phyloP scores from a whole-genome alignment of 108 stramenopile species.

The Schizochytrium sp. region DNA sequence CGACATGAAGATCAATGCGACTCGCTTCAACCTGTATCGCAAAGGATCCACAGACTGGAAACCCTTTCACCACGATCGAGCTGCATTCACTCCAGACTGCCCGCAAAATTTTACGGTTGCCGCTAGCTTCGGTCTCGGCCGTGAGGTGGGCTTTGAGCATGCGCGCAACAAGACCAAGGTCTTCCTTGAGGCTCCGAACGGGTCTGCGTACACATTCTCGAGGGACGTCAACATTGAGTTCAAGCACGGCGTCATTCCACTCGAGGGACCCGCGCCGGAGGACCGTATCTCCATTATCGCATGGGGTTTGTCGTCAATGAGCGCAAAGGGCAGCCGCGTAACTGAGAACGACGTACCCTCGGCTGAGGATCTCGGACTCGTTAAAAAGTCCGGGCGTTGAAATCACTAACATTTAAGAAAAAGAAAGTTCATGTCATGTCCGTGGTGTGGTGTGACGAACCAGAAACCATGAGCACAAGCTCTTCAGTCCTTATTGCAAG shows the following conservation, averaged over 20 bases:
- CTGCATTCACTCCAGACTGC: not conserved
- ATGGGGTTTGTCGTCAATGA: not conserved
- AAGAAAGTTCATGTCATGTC: not conserved
- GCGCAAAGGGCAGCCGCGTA: not conserved
- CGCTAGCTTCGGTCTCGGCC: not conserved
- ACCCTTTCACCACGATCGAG: not conserved
- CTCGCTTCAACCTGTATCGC: not conserved
- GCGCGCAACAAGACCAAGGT: not conserved
- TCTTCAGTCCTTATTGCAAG: no score
- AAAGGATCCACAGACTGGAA: not conserved
- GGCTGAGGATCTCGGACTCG: not conserved
- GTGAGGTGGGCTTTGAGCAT: not conserved
- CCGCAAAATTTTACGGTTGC: not conserved
- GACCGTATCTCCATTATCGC: not conserved
- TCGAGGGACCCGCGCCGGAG: not conserved
- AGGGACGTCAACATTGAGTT: not conserved
- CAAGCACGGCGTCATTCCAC: not conserved
- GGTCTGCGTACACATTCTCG: not conserved
- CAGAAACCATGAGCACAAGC: no score
- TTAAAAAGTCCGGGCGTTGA: not conserved
- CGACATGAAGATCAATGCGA: not conserved
- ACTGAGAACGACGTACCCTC: not conserved
- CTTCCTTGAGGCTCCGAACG: not conserved
- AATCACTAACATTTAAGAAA: not conserved
- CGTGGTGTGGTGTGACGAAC: no score